Percentiles rank a stretch among this genome's conserved stretches.
Conservation (phyloP, 2,329 filamentous ascomycete species). For the Ascocoryne sarcoides region DNA sequence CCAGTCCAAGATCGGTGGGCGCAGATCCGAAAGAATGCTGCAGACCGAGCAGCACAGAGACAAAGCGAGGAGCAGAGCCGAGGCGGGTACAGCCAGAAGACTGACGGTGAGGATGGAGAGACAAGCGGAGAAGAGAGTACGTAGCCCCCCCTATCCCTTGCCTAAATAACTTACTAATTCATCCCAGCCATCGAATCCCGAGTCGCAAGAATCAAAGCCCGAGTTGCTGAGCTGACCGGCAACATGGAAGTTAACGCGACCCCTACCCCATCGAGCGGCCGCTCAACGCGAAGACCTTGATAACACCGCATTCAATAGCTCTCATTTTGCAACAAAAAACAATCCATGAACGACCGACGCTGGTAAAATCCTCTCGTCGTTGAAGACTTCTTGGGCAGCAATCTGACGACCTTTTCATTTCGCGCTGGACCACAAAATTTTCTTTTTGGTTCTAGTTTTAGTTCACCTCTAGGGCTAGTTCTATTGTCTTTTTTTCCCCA, state of each 20-base stretch:
- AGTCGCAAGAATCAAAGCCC: slow-evolving; percentile 94
- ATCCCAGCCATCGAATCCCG: slow-evolving; percentile 83
- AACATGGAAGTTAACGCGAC: slow-evolving; percentile 52
- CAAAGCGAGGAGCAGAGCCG: slow-evolving; percentile 54
- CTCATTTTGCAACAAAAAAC: no score
- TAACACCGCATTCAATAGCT: no score
- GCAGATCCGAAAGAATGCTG: slow-evolving; percentile 90
- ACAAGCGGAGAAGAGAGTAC: slow-evolving; percentile 93
- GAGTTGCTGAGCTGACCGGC: slow-evolving; percentile 87
- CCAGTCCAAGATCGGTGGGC: slow-evolving; percentile 77
- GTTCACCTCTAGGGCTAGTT: no score
- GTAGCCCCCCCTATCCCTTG: slow-evolving; percentile 31
- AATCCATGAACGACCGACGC: no score
- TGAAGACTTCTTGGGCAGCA: no score
- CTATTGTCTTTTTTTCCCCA: no score
- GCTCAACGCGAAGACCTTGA: slow-evolving; percentile 8
- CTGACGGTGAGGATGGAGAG: slow-evolving; percentile 69
- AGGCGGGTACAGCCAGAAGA: slow-evolving; percentile 46
- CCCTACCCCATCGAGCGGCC: slow-evolving; percentile 7
- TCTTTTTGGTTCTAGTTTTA: no score
- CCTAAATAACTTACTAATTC: slow-evolving; percentile 19
- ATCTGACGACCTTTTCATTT: no score
- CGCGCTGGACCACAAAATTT: no score
- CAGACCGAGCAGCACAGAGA: slow-evolving; percentile 62
- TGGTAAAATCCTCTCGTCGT: no score